Evolutionary conservation across 2,329 filamentous ascomycete genomes (phyloP).

Genomic region (Fusarium sp.): DNA sequence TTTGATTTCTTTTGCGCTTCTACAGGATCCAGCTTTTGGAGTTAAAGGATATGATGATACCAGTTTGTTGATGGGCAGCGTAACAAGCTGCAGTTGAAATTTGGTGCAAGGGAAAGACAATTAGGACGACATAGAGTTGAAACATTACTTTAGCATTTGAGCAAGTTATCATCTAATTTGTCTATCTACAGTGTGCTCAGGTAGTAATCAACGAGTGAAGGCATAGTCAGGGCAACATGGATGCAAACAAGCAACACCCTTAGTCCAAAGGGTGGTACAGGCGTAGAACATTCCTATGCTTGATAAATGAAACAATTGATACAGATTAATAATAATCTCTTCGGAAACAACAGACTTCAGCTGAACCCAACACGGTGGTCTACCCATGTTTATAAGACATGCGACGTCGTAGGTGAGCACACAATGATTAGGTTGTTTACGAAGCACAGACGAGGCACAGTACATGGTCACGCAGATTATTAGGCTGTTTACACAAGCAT

Average conservation of each 20-base stretch:
- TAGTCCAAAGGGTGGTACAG: slow-evolving; percentile 13
- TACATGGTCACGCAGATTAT: not conserved
- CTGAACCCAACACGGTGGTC: slow-evolving; percentile 17
- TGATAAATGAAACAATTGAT: slow-evolving; percentile 5
- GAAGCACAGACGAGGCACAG: slow-evolving; percentile 18
- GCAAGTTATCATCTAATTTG: not conserved
- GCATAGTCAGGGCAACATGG: not conserved
- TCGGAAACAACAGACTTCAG: slow-evolving; percentile 24
- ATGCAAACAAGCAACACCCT: slow-evolving; percentile 5
- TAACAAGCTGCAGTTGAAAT: not conserved
- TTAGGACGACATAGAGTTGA: not conserved
- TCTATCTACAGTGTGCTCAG: not conserved
- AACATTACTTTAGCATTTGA: not conserved
- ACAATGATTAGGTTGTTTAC: slow-evolving; percentile 9
- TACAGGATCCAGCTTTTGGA: not conserved
- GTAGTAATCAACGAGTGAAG: not conserved
- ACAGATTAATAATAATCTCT: slow-evolving; percentile 2
- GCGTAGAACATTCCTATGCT: slow-evolving; percentile 1
- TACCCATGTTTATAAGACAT: slow-evolving; percentile 12
- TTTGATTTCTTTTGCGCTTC: no score
- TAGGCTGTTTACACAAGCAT: slow-evolving; percentile 14
- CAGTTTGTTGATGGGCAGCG: not conserved
- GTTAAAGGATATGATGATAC: not conserved
- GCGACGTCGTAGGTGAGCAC: slow-evolving; percentile 13
- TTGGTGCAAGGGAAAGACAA: slow-evolving; percentile 1